A percentile compares a stretch with the other conserved stretches of the same genome.
phyloP scores from a whole-genome alignment of 2,329 filamentous ascomycete genomes.

The Pseudogymnoascus sp. region DNA sequence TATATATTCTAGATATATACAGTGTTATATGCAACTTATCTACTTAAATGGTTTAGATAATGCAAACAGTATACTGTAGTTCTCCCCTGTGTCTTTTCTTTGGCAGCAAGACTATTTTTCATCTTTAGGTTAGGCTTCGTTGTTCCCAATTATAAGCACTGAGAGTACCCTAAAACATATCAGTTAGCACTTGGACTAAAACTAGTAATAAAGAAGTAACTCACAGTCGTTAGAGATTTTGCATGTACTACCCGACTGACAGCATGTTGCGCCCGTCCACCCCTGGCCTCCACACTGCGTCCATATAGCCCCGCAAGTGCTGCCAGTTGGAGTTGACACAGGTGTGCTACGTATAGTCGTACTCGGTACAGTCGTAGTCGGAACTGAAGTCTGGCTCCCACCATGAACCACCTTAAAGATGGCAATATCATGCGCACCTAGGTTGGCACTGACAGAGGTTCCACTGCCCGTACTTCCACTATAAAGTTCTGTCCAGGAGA shows the following conservation, averaged over 20 bases:
- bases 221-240: no score
- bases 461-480: constrained; percentile 23
- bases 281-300: background rate
- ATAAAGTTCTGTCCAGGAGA: constrained; percentile 33
- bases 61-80: background rate
- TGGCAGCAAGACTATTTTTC: background rate
- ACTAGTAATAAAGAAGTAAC: no score
- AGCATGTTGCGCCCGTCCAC: background rate
- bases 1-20: background rate
- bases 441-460: background rate
- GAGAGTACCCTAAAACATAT: no score
- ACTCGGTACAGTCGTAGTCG: background rate
- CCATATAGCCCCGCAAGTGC: background rate
- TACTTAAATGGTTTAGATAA: background rate
- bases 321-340: background rate
- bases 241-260: background rate
- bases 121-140: background rate
- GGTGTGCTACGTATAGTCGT: background rate
- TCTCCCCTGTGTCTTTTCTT: background rate
- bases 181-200: no score
- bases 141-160: background rate
- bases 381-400: background rate
- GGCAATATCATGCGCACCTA: background rate
- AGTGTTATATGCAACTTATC: background rate
- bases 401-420: background rate